A percentile compares a stretch with the other conserved stretches of the same genome.
Evolutionary conservation across 495 filamentous ascomycete genomes (phyloP).

Genomic region (Annulohypoxylon maeteangense): DNA sequence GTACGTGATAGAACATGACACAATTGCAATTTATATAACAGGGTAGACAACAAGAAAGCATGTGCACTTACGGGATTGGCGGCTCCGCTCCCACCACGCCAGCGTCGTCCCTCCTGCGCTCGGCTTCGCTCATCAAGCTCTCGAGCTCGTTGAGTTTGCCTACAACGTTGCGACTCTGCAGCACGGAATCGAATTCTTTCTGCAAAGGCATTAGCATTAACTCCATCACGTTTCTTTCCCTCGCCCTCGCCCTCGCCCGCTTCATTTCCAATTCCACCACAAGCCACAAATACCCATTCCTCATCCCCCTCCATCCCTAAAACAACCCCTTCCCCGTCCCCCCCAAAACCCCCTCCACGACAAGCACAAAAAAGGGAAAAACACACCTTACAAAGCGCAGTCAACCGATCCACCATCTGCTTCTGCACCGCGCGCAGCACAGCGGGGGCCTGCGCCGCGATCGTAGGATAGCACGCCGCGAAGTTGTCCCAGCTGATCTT

Average conservation of each 20-base stretch:
- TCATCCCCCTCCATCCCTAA: too few species aligned
- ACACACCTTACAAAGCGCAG: constrained; percentile 65
- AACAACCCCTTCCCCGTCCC: neutral
- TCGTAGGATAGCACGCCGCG: constrained; percentile 86
- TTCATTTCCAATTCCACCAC: neutral
- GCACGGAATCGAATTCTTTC: constrained; percentile 81
- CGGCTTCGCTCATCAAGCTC: constrained; percentile 75
- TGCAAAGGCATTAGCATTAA: constrained; percentile 38
- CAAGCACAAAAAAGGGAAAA: neutral
- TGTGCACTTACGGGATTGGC: constrained; percentile 59
- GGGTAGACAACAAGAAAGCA: constrained; percentile 4
- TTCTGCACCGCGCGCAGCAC: constrained; percentile 73
- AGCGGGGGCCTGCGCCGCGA: constrained; percentile 74
- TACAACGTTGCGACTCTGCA: constrained; percentile 76
- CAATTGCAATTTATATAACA: constrained; percentile 36
- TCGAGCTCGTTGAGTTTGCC: constrained; percentile 85
- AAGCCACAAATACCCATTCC: neutral
- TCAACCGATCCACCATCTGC: constrained; percentile 74
- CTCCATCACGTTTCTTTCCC: neutral
- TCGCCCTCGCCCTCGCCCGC: neutral
- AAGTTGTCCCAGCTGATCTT: constrained; percentile 84
- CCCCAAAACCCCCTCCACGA: neutral
- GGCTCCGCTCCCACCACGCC: constrained; percentile 43
- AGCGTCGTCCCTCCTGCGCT: constrained; percentile 63
- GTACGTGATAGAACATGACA: constrained; percentile 44